Evolutionary conservation across 179 eudicot genomes (phyloP), one percentile per base, ranked within the genome.

Genomic region (Patellifolia procumbens): DNA sequence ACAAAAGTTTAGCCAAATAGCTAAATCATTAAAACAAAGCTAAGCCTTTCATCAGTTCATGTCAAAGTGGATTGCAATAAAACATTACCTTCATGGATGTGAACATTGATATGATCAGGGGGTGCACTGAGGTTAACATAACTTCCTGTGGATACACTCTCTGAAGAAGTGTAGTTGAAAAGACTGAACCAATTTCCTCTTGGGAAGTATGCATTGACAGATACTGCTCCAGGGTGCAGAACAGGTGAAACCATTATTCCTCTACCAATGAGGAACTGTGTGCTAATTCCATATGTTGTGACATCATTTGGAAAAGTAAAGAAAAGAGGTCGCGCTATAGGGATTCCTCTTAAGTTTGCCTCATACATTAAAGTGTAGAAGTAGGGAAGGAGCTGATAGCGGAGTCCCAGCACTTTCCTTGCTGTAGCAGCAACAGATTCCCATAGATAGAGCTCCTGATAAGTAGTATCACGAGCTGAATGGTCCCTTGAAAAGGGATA

Each of bases 401-500:
- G 92, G 42, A 93, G 91, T 58, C 91, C 98, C 15, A 93, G 79
- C 52, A 83, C 97, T 76, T 87, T 90, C 81, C 85, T 84, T 24
- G 91, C 92, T 34, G 92, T 60, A 42, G 84, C 79, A 31, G 97
- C 90, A 22, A 93, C 97, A 15, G 94, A 88, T 68, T 90, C 81
- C 98, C 98, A 93, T 48, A 81, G 3, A 73, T 87, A 93, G 70
- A 93, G 97, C 83, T 93, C 98, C 69, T 91, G 97, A 49, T 72
- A 81, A 58, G 4, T 80, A 5, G 81, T 74, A 2, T 5, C 61
- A 4, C 65, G 81, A 8, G 16, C 77, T 0, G 91, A 81, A 84
- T 93, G 98, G 79, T 90, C 91, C 74, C 97, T 85, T 1, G 93
- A 76, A 80, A 91, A 93, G 29, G 98, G 98, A 81, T 93, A 93